These are phyloP conservation scores for Hymenoscyphus albidus DNA, from an alignment of 2,329 filamentous ascomycete species.

Conservation along the genomic window DNA sequence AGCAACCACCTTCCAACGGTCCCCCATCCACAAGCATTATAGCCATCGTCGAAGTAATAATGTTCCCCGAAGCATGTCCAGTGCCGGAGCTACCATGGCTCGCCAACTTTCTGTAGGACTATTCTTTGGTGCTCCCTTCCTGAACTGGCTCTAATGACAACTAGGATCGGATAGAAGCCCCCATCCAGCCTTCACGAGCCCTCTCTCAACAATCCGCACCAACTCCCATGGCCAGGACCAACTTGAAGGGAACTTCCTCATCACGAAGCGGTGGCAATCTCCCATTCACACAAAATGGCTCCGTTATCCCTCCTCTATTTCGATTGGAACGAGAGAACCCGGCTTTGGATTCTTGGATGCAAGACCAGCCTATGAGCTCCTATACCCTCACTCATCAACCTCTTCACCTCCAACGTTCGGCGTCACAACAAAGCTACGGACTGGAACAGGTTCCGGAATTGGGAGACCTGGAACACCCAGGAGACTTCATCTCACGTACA, in stretches of 20 bases:
- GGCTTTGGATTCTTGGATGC: constrained; percentile 28
- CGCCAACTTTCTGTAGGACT: constrained; percentile 30
- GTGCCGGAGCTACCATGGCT: constrained; percentile 29
- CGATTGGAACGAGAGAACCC: constrained; percentile 26
- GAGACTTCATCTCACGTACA: constrained; percentile 28
- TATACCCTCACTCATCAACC: constrained; percentile 29
- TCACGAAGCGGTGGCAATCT: constrained; percentile 24
- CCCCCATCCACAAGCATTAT: constrained; percentile 30
- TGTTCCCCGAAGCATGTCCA: constrained; percentile 33
- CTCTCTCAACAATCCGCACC: constrained; percentile 32
- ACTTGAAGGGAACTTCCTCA: constrained; percentile 29
- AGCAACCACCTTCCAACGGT: constrained; percentile 14
- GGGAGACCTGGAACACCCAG: constrained; percentile 25
- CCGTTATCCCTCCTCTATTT: constrained; percentile 26
- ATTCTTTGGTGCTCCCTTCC: constrained; percentile 15
- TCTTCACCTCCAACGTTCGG: constrained; percentile 19
- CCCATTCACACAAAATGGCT: constrained; percentile 29
- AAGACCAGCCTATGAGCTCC: constrained; percentile 28
- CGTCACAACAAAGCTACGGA: constrained; percentile 23
- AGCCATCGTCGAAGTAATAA: constrained; percentile 22
- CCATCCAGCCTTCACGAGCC: constrained; percentile 21
- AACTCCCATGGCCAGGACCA: constrained; percentile 31
- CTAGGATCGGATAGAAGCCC: constrained; percentile 29
- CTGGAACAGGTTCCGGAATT: constrained; percentile 31
- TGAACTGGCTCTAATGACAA: constrained; percentile 25